These are phyloP conservation scores for Candolleomyces eurysporus DNA, from an alignment of 768 basidiomycete species.

Conservation along the genomic window DNA sequence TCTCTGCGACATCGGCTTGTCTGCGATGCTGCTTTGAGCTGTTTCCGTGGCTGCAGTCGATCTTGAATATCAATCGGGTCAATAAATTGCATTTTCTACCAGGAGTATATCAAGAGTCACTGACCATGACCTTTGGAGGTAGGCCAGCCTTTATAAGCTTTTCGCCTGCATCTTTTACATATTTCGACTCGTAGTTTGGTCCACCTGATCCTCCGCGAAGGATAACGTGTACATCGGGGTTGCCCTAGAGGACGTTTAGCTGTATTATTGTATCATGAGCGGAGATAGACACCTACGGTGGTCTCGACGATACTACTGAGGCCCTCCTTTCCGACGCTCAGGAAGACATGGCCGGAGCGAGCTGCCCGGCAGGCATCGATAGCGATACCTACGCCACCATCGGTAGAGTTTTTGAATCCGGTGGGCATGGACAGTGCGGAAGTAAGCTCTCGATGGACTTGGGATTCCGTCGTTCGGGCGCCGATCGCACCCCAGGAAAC, in stretches of 20 bases:
- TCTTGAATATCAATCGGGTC: slow-evolving; percentile 39
- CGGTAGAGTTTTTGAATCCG: slow-evolving; percentile 98
- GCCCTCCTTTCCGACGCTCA: slow-evolving; percentile 96
- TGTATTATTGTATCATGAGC: background rate
- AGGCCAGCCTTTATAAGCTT: slow-evolving; percentile 81
- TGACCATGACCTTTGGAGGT: slow-evolving; percentile 82
- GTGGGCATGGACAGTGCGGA: slow-evolving; percentile 92
- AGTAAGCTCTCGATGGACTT: slow-evolving; percentile 88
- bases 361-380: slow-evolving; percentile 96
- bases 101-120: background rate
- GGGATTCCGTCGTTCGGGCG: slow-evolving; percentile 88
- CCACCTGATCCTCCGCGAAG: slow-evolving; percentile 87
- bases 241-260: slow-evolving; percentile 52
- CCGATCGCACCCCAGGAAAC: slow-evolving; percentile 95
- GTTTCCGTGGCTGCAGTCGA: slow-evolving; percentile 97
- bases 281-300: slow-evolving; percentile 45
- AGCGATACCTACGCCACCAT: slow-evolving; percentile 88
- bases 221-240: slow-evolving; percentile 91
- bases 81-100: background rate
- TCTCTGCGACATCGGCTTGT: slow-evolving; percentile 85
- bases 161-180: slow-evolving; percentile 70
- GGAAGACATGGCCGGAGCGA: slow-evolving; percentile 87
- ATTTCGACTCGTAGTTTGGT: slow-evolving; percentile 83
- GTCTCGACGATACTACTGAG: slow-evolving; percentile 95
- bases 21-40: slow-evolving; percentile 87